A percentile compares a stretch with the other conserved stretches of the same genome.
These are phyloP conservation scores for Penicillium thymicola DNA, from an alignment of 2,329 filamentous ascomycete species.

Conservation along the genomic window DNA sequence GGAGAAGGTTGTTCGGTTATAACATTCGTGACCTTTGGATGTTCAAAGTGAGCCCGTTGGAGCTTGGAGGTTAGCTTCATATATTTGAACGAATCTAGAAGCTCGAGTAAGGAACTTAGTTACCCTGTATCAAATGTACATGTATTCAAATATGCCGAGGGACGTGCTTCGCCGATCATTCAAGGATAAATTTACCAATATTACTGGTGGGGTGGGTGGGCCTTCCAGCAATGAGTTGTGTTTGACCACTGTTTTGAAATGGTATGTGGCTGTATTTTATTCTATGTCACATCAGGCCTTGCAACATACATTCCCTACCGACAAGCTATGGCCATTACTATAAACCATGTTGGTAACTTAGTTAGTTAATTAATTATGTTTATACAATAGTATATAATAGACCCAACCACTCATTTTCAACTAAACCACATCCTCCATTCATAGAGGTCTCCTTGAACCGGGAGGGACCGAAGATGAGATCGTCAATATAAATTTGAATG, in stretches of 20 bases:
- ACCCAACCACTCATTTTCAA: neutral
- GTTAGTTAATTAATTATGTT: neutral
- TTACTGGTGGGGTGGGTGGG: conserved; percentile 24
- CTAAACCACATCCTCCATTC: neutral
- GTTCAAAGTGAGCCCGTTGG: neutral
- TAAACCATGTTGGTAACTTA: neutral
- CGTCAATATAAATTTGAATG: neutral
- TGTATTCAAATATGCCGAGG: neutral
- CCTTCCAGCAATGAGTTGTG: conserved; percentile 17
- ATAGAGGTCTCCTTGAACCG: neutral
- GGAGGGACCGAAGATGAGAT: neutral
- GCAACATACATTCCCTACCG: neutral
- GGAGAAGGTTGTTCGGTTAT: neutral
- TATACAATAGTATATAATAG: neutral
- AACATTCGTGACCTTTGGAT: neutral
- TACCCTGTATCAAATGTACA: neutral
- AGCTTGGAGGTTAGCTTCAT: neutral
- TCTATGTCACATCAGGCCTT: neutral
- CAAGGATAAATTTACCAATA: neutral
- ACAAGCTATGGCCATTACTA: neutral
- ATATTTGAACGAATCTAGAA: neutral
- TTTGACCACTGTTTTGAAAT: neutral
- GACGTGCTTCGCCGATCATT: conserved; percentile 5
- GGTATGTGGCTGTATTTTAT: neutral
- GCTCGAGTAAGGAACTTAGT: neutral